phyloP scores from a whole-genome alignment of 202 grass and related monocot genomes.

The Hordeum pubiflorum region DNA sequence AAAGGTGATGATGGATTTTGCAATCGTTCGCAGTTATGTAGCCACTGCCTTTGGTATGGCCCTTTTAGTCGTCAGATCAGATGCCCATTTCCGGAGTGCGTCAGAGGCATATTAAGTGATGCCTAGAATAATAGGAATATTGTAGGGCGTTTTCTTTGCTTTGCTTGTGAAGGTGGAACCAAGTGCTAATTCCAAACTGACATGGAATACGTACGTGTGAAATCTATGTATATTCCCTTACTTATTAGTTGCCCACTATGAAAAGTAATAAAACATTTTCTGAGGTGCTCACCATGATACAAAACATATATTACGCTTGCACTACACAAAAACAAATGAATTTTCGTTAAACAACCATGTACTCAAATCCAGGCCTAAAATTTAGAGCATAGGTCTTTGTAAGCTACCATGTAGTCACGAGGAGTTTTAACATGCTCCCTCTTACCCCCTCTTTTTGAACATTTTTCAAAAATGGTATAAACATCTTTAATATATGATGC shows the following conservation, averaged over 20 bases:
- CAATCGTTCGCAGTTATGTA: background rate
- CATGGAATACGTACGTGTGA: background rate
- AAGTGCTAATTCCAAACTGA: background rate
- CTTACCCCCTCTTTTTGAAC: too few species aligned
- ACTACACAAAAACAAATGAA: background rate
- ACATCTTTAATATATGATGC: too few species aligned
- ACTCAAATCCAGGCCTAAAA: too few species aligned
- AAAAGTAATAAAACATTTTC: background rate
- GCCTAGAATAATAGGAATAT: background rate
- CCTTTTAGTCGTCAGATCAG: background rate
- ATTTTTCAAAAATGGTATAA: too few species aligned
- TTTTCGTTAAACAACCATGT: too few species aligned
- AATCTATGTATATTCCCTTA: background rate
- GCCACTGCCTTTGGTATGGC: constrained; percentile 21
- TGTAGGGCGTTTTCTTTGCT: background rate
- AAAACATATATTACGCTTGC: background rate
- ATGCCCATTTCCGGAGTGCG: background rate
- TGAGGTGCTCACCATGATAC: too few species aligned
- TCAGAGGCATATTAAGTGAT: too few species aligned
- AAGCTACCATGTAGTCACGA: too few species aligned
- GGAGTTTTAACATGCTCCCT: too few species aligned
- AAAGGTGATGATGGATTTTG: constrained; percentile 23
- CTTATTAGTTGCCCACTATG: background rate
- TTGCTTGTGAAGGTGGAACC: background rate
- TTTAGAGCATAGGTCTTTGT: too few species aligned